These are phyloP conservation scores for Trametes coccinea DNA, from an alignment of 768 basidiomycete genomes.

Conservation along the genomic window DNA sequence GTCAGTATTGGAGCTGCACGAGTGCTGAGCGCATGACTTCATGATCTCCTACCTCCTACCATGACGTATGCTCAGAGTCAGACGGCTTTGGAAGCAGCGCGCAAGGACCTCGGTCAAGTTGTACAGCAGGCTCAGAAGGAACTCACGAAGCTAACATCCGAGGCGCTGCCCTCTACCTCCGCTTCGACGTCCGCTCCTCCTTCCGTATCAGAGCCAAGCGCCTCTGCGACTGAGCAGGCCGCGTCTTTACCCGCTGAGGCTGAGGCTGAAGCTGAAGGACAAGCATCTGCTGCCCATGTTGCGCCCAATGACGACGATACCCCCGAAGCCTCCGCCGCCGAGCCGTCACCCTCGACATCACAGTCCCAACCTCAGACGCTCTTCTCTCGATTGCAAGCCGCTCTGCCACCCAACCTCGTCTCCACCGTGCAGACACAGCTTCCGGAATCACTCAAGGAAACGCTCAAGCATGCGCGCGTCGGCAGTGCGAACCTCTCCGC, in stretches of 20 bases:
- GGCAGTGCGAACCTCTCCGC: slow-evolving; percentile 39
- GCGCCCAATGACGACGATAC: slow-evolving; percentile 2
- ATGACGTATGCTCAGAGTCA: slow-evolving; percentile 53
- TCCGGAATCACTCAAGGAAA: slow-evolving; percentile 47
- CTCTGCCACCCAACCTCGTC: slow-evolving; percentile 73
- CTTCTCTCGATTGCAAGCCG: slow-evolving; percentile 70
- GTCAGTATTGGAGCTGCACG: background rate
- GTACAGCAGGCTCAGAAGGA: slow-evolving; percentile 82
- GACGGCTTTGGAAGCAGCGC: slow-evolving; percentile 62
- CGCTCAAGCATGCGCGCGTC: slow-evolving; percentile 54
- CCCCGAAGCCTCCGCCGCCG: slow-evolving; percentile 7
- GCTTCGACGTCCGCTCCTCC: background rate
- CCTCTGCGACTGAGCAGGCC: slow-evolving; percentile 11
- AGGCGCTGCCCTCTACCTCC: slow-evolving; percentile 26
- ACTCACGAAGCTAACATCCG: slow-evolving; percentile 57
- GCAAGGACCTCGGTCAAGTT: slow-evolving; percentile 70
- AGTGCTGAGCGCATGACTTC: background rate
- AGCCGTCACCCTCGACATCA: slow-evolving; percentile 4
- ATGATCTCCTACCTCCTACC: background rate
- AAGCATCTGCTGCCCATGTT: background rate
- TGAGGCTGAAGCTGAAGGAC: slow-evolving; percentile 26
- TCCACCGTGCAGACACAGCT: slow-evolving; percentile 66
- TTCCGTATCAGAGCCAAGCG: slow-evolving; percentile 15
- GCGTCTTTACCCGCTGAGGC: slow-evolving; percentile 29
- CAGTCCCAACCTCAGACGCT: slow-evolving; percentile 42